Evolutionary conservation across 2,329 filamentous ascomycete species (phyloP).

Genomic region (Chaetomium strumarium): DNA sequence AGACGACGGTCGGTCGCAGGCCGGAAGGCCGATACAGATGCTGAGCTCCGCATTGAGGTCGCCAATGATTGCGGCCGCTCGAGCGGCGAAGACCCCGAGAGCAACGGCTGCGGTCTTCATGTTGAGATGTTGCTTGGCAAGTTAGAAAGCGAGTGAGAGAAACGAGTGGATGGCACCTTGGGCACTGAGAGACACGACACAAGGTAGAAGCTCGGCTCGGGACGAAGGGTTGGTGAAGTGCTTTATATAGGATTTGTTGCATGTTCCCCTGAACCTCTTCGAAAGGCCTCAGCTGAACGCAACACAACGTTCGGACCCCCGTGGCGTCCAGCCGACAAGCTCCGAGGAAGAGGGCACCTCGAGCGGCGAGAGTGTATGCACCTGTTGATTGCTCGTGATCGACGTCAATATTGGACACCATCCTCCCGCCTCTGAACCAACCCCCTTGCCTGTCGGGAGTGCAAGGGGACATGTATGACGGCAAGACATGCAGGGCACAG

Average conservation of each 20-base stretch:
- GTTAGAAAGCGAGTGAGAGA: conserved; percentile 17
- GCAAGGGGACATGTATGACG: conserved; percentile 12
- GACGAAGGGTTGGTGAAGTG: background rate
- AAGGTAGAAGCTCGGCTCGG: background rate
- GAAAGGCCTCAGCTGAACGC: background rate
- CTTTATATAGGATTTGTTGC: conserved; percentile 7
- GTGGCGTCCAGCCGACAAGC: background rate
- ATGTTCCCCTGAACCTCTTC: background rate
- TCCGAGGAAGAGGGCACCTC: background rate
- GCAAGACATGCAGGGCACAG: background rate
- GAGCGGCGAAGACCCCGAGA: conserved; percentile 22
- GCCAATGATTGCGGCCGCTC: conserved; percentile 17
- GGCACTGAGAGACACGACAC: conserved; percentile 20
- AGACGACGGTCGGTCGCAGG: background rate
- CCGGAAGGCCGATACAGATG: conserved; percentile 12
- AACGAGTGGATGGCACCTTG: conserved; percentile 23
- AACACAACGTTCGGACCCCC: background rate
- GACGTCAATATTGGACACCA: conserved; percentile 13
- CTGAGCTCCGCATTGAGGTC: conserved; percentile 2
- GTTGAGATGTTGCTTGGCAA: background rate
- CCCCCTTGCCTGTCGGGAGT: background rate
- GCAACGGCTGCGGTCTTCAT: conserved; percentile 24
- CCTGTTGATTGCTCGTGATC: conserved; percentile 16
- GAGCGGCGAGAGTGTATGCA: conserved; percentile 20
- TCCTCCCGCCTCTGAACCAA: conserved; percentile 3